These are phyloP conservation scores for Monosporozyma aquatica DNA, from an alignment of 805 yeast species.

Conservation along the genomic window DNA sequence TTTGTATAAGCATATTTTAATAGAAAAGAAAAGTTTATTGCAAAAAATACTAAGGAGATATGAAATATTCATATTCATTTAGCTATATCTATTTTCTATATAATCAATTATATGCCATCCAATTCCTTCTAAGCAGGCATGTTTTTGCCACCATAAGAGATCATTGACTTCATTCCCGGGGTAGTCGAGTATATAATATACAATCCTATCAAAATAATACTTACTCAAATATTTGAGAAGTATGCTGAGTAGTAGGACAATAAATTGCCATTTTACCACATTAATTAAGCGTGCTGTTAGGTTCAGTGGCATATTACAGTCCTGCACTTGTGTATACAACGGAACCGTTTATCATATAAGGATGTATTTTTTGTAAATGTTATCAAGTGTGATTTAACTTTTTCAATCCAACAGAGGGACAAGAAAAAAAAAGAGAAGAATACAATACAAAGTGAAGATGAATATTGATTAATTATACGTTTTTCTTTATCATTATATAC, in stretches of 20 bases:
- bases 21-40: too few species aligned
- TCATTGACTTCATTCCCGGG: constrained; percentile 13
- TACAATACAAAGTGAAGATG: not conserved
- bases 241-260: not conserved
- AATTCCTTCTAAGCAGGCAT: constrained; percentile 13
- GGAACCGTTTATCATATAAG: too few species aligned
- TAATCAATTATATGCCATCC: constrained; percentile 22
- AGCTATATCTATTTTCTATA: constrained; percentile 3
- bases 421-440: not conserved
- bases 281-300: too few species aligned
- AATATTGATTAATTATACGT: not conserved
- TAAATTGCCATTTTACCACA: not conserved
- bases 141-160: constrained; percentile 26
- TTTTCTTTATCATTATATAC: too few species aligned
- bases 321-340: too few species aligned
- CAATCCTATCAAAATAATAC: constrained; percentile 1
- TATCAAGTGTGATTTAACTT: too few species aligned
- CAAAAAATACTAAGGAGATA: too few species aligned
- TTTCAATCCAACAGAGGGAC: too few species aligned
- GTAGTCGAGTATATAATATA: constrained; percentile 14
- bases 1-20: too few species aligned
- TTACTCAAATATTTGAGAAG: not conserved
- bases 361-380: too few species aligned
- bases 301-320: too few species aligned
- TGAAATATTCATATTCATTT: too few species aligned